Evolutionary conservation across 2,329 filamentous ascomycete species (phyloP), one percentile per base, ranked within the genome.

Genomic region (Lanzia echinophila): DNA sequence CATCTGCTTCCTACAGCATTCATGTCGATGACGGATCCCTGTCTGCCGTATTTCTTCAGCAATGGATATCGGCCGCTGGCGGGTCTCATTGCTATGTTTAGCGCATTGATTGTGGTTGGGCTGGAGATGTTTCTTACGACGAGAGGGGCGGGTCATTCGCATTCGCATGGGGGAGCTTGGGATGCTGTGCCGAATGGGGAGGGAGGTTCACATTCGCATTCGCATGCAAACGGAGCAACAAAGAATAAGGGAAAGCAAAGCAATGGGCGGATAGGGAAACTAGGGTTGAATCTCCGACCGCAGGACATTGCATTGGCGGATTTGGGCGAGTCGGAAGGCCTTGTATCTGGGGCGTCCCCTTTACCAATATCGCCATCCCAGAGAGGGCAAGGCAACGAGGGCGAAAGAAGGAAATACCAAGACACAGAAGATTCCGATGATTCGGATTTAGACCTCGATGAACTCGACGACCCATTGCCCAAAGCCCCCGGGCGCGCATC

Each of bases 41-140:
- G 82, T 70, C 81, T 95, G 0, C 88, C 90, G 8, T 75, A 79
- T 54, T 86, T 90, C 67, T 95, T 91, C 79, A 92, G 81, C 67
- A 66, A 86, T 58, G 79, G 81, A n/a, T 95, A 94, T 68, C 81
- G 78, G 45, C 88, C 88, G 6, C 84, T 95, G 68, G 83, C 89
- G 0, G 90, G 90, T 2, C 76, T 94, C 46, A 81, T 95, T 45
- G 87, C 88, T 53, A 92, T 95, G 87, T 70, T 84, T 10, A 84
- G 87, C 11, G 87, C 89, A n/a, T 77, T 95, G 56, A 73, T 87
- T 3, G 90, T 96, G 3, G 88, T 95, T 6, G 81, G 83, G 2
- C 79, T 96, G 50, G 92, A 97, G 70, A 95, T 94, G 72, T 90
- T 90, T 68, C 84, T 97, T 62, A 90, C 90, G 0, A 87, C 85